phyloP scores from a whole-genome alignment of 2,329 filamentous ascomycete genomes.

The Scortechinia acanthostroma region DNA sequence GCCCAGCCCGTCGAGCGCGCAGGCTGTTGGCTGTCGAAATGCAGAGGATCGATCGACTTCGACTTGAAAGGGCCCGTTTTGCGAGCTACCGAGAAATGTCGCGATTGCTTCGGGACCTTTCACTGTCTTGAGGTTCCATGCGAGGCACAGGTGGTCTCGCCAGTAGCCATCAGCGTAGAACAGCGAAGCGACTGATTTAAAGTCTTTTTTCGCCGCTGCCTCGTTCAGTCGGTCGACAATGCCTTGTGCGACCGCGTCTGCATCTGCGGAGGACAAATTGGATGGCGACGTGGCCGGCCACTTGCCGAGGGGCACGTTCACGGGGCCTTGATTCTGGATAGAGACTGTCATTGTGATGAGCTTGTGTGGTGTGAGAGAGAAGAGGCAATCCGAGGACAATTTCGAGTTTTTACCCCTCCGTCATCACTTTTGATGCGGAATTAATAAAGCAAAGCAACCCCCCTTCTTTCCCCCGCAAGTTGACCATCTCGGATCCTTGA shows the following conservation, averaged over 20 bases:
- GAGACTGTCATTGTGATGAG: too few species aligned
- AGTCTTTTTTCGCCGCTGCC: neutral
- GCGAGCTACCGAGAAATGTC: neutral
- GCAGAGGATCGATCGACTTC: neutral
- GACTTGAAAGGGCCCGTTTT: neutral
- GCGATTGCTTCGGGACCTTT: neutral
- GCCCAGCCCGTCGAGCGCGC: neutral
- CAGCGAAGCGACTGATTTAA: neutral
- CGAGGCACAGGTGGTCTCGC: neutral
- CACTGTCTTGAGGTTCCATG: neutral
- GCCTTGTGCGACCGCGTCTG: neutral
- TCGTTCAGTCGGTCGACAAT: neutral
- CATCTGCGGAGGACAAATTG: too few species aligned
- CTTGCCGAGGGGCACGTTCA: constrained; percentile 38
- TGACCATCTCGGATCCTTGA: too few species aligned
- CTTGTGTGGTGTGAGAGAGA: too few species aligned
- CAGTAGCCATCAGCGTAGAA: neutral
- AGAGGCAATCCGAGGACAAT: too few species aligned
- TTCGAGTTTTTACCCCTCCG: too few species aligned
- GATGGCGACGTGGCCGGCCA: constrained; percentile 23
- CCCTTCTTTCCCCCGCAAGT: too few species aligned
- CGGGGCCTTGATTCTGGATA: too few species aligned
- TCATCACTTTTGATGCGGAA: too few species aligned
- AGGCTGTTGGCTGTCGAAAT: neutral
- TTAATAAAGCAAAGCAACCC: too few species aligned